These are phyloP conservation scores for Cytospora chrysosperma DNA, from an alignment of 2,329 filamentous ascomycete genomes.

Conservation along the genomic window DNA sequence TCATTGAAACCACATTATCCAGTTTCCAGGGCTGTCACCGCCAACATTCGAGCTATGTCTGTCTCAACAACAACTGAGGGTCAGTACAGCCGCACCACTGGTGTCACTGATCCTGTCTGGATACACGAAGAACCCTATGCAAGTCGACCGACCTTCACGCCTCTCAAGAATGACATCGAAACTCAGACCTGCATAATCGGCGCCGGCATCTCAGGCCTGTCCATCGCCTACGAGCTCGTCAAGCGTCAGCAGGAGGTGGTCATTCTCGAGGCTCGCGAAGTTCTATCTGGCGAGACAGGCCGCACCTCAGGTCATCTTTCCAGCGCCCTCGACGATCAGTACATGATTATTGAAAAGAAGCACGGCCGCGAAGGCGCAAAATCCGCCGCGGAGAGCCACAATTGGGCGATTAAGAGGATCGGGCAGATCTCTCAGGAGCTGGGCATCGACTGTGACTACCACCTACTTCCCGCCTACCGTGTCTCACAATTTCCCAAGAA, in stretches of 20 bases:
- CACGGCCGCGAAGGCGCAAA: slow-evolving; percentile 50
- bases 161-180: slow-evolving; percentile 42
- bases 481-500: slow-evolving; percentile 48
- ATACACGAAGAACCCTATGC: slow-evolving; percentile 47
- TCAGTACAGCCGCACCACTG: slow-evolving; percentile 43
- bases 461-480: slow-evolving; percentile 47
- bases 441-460: slow-evolving; percentile 57
- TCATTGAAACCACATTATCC: neutral
- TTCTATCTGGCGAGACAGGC: slow-evolving; percentile 53
- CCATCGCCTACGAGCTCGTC: slow-evolving; percentile 53
- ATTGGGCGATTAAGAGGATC: slow-evolving; percentile 51
- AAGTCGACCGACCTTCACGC: slow-evolving; percentile 42
- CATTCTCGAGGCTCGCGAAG: slow-evolving; percentile 55
- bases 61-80: neutral
- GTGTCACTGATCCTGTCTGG: slow-evolving; percentile 53
- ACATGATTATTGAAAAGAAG: slow-evolving; percentile 49
- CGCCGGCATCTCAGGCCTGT: slow-evolving; percentile 52
- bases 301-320: slow-evolving; percentile 55
- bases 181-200: slow-evolving; percentile 52
- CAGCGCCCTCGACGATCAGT: slow-evolving; percentile 54
- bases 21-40: neutral
- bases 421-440: slow-evolving; percentile 49
- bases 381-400: slow-evolving; percentile 52
- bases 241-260: slow-evolving; percentile 48
- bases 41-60: neutral